Evolutionary conservation across 495 filamentous ascomycete genomes (phyloP), one percentile per base, ranked within the genome.

Genomic region (Talaromyces ruber): DNA sequence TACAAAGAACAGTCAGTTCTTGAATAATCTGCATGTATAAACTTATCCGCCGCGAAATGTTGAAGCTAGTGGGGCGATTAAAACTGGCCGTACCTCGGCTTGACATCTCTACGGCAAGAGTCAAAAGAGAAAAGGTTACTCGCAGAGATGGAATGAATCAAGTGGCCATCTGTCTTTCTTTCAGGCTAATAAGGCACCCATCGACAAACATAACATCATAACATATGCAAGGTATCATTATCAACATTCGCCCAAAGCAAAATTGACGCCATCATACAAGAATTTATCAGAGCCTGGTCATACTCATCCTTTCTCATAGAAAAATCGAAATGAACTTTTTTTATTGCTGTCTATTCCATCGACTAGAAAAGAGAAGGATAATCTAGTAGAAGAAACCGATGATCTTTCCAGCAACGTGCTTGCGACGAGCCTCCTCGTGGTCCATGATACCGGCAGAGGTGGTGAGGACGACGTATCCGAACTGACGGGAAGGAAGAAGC

Each of bases 401-500:
- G 78, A 97, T 90, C 85, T 96, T 96, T 78, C 93, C 93, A 68
- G 91, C 85, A 73, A 93, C 91, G 82, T 98, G 94, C 84, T 97
- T 97, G 78, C 94, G 84, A 74, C 94, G 85, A 63, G 94, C 94
- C 86, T 98, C 94, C 83, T 98, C 94, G 79, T 98, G 94, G 82
- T 98, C 94, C 93, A 98, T 98, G 76, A 98, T 98, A 75, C 94
- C 95, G 62, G 94, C 91, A 60, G 91, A 96, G 79, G 94, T 98
- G 74, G 94, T 98, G 72, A 98, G 88, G 79, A 98, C 92, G 74
- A 98, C 91, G 83, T 88, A 97, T 70, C 94, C 94, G 85, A 98
- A 98, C 81, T 98, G 94, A 96, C 94, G 94, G 62, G 94, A 91
- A 63, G 94, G 94, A 50, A 98, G 84, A 66, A 98, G 90, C 87